Base-by-base conservation (phyloP, 352 stramenopile species). In the Sclerospora graminicola region DNA sequence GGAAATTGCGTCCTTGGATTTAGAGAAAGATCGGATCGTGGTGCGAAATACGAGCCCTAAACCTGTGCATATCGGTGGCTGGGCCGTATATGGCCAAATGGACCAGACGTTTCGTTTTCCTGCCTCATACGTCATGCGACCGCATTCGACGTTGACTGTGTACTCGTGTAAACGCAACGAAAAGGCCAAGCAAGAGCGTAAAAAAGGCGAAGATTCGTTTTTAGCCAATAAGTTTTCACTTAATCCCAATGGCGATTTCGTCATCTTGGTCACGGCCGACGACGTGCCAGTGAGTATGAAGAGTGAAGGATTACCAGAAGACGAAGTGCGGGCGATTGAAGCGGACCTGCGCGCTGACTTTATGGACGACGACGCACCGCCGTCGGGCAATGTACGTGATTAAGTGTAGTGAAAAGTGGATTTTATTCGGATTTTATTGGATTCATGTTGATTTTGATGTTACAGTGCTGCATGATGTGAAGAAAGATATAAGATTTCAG, bases 91-190 rank as follows among this genome's bases (percentile, higher is more conserved):
- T 40, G 72, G 69, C 4, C 65, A 65, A 16, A 60, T 64, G 29
- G 69, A 76, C 48, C 76, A 85, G 36, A 72, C 75, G 21, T 88
- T 88, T 54, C 69, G 69, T 9, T 83, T 88, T 55, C 76, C 76
- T 10, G 54, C 40, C 34, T 73, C 59, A 9, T 88, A 88, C 56
- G 57, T 72, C 28, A 85, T 90, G 60, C 57, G 66, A 7, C 73
- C 73, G 10, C 69, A 82, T 23, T 69, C 66, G 26, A 83, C 75
- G 38, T 58, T 87, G 48, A 87, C 74, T 5, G 79, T 90, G 38
- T 63, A 83, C 53, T 90, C 75, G 10, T 83, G 67, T 48, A 85
- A 85, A 58, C 69, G 75, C 57, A 84, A 84, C 62, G 79, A 82
- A 51, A 79, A 82, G 40, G 69, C 72, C 10, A 82, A 82, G 52